These are phyloP conservation scores for Saccharomyces mikatae DNA, from an alignment of 805 yeast species.

Conservation along the genomic window DNA sequence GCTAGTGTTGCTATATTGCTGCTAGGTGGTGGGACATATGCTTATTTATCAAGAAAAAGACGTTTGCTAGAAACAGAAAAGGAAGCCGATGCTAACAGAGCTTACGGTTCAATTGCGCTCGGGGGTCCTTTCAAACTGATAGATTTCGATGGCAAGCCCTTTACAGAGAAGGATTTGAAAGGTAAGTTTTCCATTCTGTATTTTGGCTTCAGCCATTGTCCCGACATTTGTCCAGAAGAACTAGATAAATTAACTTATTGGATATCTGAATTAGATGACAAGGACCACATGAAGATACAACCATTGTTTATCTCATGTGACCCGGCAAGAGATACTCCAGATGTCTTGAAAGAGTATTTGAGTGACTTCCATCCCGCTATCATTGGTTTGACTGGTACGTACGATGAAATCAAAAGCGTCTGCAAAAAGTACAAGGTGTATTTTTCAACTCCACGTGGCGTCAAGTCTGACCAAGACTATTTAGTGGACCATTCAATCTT, in stretches of 20 bases:
- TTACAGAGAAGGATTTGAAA: slow-evolving; percentile 67
- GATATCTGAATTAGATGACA: slow-evolving; percentile 54
- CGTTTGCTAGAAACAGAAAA: slow-evolving; percentile 62
- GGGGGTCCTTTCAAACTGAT: slow-evolving; percentile 67
- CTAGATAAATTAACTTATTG: slow-evolving; percentile 74
- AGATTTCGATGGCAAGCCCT: slow-evolving; percentile 61
- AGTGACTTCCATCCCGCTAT: slow-evolving; percentile 83
- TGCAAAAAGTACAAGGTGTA: slow-evolving; percentile 92
- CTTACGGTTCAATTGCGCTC: slow-evolving; percentile 80
- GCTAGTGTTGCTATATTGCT: slow-evolving; percentile 56
- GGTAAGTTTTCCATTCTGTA: slow-evolving; percentile 77
- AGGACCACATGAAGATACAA: slow-evolving; percentile 52
- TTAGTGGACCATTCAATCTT: slow-evolving; percentile 94
- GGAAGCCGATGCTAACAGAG: slow-evolving; percentile 79
- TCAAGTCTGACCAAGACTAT: slow-evolving; percentile 90
- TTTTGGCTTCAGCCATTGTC: slow-evolving; percentile 95
- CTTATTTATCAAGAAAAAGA: slow-evolving; percentile 65
- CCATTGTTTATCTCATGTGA: slow-evolving; percentile 93
- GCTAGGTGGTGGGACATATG: slow-evolving; percentile 63
- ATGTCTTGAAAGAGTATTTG: slow-evolving; percentile 69
- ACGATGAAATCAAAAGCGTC: slow-evolving; percentile 70
- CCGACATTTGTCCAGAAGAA: slow-evolving; percentile 97
- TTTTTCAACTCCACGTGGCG: slow-evolving; percentile 88
- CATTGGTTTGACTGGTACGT: slow-evolving; percentile 85
- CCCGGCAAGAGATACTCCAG: slow-evolving; percentile 89